These are phyloP conservation scores for Alternaria ventricosa DNA, from an alignment of 2,329 filamentous ascomycete genomes.

Conservation along the genomic window DNA sequence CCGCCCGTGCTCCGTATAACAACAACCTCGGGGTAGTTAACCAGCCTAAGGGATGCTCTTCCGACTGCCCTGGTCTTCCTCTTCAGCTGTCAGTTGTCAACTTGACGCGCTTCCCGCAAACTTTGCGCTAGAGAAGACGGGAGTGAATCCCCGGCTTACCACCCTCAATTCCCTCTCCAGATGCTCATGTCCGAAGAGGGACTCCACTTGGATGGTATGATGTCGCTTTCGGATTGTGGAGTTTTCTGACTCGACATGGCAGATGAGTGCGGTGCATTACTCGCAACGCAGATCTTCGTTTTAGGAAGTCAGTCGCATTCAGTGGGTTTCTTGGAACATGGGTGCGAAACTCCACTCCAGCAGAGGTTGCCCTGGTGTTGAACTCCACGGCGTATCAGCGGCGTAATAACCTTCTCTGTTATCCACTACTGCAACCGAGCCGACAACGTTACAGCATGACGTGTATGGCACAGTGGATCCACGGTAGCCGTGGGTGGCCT, in stretches of 20 bases:
- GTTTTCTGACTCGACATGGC: background rate
- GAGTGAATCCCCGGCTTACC: background rate
- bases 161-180: background rate
- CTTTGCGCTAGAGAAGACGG: conserved; percentile 5
- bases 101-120: background rate
- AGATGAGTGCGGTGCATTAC: background rate
- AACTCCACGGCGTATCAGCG: conserved; percentile 2
- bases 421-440: conserved; percentile 11
- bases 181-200: background rate
- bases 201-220: background rate
- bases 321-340: background rate
- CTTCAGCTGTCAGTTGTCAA: conserved; percentile 7
- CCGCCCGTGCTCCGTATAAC: conserved; percentile 2
- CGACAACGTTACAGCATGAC: conserved; percentile 8
- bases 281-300: background rate
- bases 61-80: background rate
- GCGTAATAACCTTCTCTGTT: background rate
- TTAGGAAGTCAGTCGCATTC: background rate
- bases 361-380: conserved; percentile 1
- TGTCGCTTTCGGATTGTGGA: conserved; percentile 3
- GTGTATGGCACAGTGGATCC: background rate
- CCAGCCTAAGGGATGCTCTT: background rate
- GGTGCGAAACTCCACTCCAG: conserved; percentile 1
- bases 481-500: background rate
- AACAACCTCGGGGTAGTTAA: background rate